Conservation (phyloP, 2,329 filamentous ascomycete genomes). For the Beauveria brongniartii region DNA sequence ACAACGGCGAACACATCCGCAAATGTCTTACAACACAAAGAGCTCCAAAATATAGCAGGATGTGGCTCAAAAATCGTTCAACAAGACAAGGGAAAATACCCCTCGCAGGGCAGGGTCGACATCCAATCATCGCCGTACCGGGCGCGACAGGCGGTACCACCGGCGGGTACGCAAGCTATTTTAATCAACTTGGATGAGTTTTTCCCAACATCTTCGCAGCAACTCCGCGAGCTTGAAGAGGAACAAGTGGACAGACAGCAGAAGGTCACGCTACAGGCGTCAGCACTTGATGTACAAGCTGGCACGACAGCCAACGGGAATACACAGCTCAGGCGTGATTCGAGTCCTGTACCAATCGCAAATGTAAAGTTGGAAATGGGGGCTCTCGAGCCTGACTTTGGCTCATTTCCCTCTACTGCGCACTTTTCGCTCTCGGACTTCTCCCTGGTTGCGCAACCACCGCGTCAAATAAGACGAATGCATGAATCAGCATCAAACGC, state of each 20-base stretch:
- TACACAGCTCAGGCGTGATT: not conserved
- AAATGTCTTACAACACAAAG: not conserved
- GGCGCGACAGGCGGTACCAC: constrained; percentile 20
- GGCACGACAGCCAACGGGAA: no score
- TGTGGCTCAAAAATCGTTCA: not conserved
- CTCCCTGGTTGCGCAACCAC: not conserved
- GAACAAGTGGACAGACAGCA: constrained; percentile 11
- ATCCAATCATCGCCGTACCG: constrained; percentile 10
- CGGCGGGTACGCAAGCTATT: constrained; percentile 45
- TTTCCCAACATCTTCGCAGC: constrained; percentile 49
- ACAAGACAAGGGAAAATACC: not conserved
- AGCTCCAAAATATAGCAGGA: not conserved
- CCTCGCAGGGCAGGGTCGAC: not conserved
- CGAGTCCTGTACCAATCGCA: not conserved
- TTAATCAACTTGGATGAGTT: constrained; percentile 44
- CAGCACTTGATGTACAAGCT: not conserved
- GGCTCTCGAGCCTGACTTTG: not conserved
- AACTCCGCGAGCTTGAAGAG: constrained; percentile 43
- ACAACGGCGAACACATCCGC: not conserved
- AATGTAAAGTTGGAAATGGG: not conserved
- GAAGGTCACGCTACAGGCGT: no score
- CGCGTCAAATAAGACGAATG: not conserved
- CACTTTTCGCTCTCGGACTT: not conserved
- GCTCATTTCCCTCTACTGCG: constrained; percentile 4
- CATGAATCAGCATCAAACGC: not conserved